Percentiles rank a stretch among this genome's conserved stretches.
Evolutionary conservation across 2,329 filamentous ascomycete genomes (phyloP).

Genomic region (Pestalotiopsis sp.): DNA sequence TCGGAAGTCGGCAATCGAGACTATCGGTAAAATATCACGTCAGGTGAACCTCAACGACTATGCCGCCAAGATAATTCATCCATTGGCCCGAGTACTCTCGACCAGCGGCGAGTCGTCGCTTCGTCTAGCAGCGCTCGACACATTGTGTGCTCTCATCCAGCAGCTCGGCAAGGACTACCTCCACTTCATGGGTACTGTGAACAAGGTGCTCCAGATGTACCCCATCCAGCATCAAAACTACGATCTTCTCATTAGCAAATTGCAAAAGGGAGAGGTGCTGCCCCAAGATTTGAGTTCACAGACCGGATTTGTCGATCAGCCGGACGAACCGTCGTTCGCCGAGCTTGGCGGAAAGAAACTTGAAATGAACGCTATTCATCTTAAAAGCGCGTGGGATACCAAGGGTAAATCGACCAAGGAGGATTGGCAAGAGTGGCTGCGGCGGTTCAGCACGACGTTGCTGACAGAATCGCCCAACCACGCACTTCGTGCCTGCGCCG

Average conservation of each 20-base stretch:
- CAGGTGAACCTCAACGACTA: constrained; percentile 98
- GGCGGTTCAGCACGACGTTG: constrained; percentile 92
- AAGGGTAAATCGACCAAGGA: constrained; percentile 96
- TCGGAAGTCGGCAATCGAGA: constrained; percentile 89
- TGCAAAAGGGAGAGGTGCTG: constrained; percentile 93
- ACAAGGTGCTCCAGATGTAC: constrained; percentile 78
- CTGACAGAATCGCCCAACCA: constrained; percentile 96
- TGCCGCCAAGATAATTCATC: constrained; percentile 94
- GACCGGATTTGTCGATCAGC: constrained; percentile 74
- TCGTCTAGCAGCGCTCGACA: constrained; percentile 85
- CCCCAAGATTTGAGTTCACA: constrained; percentile 92
- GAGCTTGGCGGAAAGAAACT: constrained; percentile 92
- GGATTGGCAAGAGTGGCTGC: constrained; percentile 99
- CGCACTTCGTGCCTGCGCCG: constrained; percentile 89
- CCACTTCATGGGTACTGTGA: constrained; percentile 91
- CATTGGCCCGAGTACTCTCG: constrained; percentile 77
- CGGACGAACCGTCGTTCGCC: constrained; percentile 79
- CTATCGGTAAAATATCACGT: constrained; percentile 88
- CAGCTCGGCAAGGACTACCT: constrained; percentile 95
- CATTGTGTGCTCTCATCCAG: constrained; percentile 91
- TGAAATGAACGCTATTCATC: constrained; percentile 94
- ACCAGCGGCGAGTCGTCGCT: constrained; percentile 70
- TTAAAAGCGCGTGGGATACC: constrained; percentile 97
- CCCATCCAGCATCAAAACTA: constrained; percentile 91
- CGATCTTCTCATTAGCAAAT: constrained; percentile 85